phyloP scores from a whole-genome alignment of 75 land plant species.

The Gnetum montanum region DNA sequence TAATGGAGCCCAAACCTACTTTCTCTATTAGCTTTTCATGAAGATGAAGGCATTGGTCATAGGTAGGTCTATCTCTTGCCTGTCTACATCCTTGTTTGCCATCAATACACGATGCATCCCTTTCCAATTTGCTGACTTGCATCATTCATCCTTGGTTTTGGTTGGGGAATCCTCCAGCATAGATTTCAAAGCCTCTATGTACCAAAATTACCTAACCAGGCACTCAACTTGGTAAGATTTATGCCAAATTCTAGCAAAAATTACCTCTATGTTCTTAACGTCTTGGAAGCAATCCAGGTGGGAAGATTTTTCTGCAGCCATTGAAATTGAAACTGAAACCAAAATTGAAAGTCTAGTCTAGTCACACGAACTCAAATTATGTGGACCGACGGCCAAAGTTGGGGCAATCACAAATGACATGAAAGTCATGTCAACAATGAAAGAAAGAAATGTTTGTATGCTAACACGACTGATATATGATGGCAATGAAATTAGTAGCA shows the following conservation, averaged over 20 bases:
- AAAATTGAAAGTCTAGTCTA: no score
- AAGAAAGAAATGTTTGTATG: no score
- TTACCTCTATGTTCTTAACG: slow-evolving; percentile 73
- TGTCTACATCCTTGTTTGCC: slow-evolving; percentile 95
- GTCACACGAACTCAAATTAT: no score
- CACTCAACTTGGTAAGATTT: slow-evolving; percentile 90
- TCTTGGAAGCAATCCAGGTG: no score
- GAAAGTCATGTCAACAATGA: no score
- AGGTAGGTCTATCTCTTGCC: slow-evolving; percentile 97
- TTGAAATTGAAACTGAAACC: no score
- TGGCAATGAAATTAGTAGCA: no score
- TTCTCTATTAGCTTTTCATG: slow-evolving; percentile 85
- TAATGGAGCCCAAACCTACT: slow-evolving; percentile 92
- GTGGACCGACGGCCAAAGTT: no score
- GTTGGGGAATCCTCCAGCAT: slow-evolving; percentile 87
- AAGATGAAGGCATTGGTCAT: slow-evolving; percentile 86
- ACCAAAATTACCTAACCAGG: slow-evolving; percentile 66
- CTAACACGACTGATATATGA: no score
- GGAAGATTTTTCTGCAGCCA: no score
- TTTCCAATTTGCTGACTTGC: slow-evolving; percentile 99
- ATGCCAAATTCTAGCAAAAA: slow-evolving; percentile 80
- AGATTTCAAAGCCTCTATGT: slow-evolving; percentile 85
- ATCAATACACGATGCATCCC: slow-evolving; percentile 93
- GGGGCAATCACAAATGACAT: no score
- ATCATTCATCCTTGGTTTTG: slow-evolving; percentile 73